These are phyloP conservation scores for Russula sp. DNA, from an alignment of 768 basidiomycete species.

Conservation along the genomic window DNA sequence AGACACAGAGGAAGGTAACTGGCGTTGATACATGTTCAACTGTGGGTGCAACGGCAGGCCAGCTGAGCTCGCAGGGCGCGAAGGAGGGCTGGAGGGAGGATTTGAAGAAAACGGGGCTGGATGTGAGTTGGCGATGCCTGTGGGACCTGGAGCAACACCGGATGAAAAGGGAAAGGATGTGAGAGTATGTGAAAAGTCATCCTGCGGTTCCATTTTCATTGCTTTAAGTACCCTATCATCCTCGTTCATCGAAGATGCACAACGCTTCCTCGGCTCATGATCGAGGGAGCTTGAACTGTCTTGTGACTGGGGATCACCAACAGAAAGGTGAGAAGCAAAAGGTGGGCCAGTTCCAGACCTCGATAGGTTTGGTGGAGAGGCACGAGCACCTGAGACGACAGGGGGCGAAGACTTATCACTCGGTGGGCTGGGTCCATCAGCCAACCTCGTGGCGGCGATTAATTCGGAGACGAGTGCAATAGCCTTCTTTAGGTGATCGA, in stretches of 20 bases:
- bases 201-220: slow-evolving; percentile 42
- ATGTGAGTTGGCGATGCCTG: slow-evolving; percentile 15
- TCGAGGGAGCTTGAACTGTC: slow-evolving; percentile 32
- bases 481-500: slow-evolving; percentile 49
- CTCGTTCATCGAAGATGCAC: slow-evolving; percentile 40
- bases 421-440: slow-evolving; percentile 27
- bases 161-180: slow-evolving; percentile 21
- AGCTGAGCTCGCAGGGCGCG: slow-evolving; percentile 31
- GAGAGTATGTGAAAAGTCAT: slow-evolving; percentile 30
- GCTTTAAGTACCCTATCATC: slow-evolving; percentile 39
- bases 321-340: slow-evolving; percentile 21
- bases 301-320: slow-evolving; percentile 25
- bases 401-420: slow-evolving; percentile 24
- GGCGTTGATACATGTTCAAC: slow-evolving; percentile 20
- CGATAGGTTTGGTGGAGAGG: slow-evolving; percentile 18
- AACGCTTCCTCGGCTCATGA: slow-evolving; percentile 41
- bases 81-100: slow-evolving; percentile 22
- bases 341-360: slow-evolving; percentile 10
- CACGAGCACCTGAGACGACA: slow-evolving; percentile 7
- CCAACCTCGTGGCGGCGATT: slow-evolving; percentile 39
- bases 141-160: slow-evolving; percentile 19
- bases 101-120: slow-evolving; percentile 20
- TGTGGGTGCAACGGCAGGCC: slow-evolving; percentile 23
- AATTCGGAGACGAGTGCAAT: slow-evolving; percentile 48
- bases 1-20: slow-evolving; percentile 14